Base-by-base conservation (phyloP, 352 stramenopile genomes). In the Phytophthora tubulina region DNA sequence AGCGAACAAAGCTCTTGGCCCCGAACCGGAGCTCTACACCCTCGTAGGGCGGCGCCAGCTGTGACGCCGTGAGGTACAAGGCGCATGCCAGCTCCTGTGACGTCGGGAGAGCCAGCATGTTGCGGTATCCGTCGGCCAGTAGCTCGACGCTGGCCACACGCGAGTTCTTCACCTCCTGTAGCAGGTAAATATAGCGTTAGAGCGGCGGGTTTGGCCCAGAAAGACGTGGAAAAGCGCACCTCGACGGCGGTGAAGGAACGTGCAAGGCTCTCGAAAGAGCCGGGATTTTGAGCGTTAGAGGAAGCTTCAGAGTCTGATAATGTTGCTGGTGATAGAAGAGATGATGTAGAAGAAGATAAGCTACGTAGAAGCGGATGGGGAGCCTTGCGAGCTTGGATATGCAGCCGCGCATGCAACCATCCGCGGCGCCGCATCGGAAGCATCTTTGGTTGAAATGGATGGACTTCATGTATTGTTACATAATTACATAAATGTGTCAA, bases 21-120 rank as follows among this genome's bases (percentile, higher is more conserved):
- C 80, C 81, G 45, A 96, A 93, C 8, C 84, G 87, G 14, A 96
- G 73, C 72, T 96, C 87, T 15, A 94, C 74, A 15, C 89, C 87
- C 52, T 90, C 76, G 50, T 95, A 81, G 0, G 87, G 70, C 13
- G 89, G 86, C 6, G 89, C 89, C 41, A 96, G 53, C 73, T 96
- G 78, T 15, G 85, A 88, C 14, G 85, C 78, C 7, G 86, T 88
- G 61, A 96, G 83, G 50, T 88, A 88, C 41, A 96, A 78, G 31
- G 85, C 88, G 33, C 81, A 79, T 3, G 81, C 63, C 31, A 95
- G 73, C 14, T 75, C 70, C 5, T 55, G 48, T 1, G 80, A 54
- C 4, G 74, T 84, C 36, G 77, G 69, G 8, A 73, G 64, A 11
- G 69, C 62, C 65, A 88, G 36, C 53, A 89, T 59, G 42, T 62